phyloP scores from a whole-genome alignment of 2,329 filamentous ascomycete genomes.

The Aotearoamyces nothofagi region DNA sequence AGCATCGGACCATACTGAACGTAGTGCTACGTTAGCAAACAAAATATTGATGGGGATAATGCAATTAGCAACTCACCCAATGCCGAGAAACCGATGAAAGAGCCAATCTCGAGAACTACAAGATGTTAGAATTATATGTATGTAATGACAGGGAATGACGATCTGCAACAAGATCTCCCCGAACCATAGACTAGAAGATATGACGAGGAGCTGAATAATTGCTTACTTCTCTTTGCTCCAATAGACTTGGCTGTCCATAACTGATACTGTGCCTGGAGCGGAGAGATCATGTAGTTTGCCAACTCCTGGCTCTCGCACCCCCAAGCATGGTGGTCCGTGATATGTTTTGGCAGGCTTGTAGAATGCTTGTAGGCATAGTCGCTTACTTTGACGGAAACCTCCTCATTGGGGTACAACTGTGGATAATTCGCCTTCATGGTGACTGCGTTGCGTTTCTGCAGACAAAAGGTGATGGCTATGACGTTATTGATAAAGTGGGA shows the following conservation, averaged over 20 bases:
- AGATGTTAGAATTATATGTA: conserved; percentile 1
- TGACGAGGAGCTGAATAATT: neutral
- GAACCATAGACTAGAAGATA: neutral
- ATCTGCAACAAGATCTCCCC: neutral
- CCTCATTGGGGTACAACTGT: conserved; percentile 26
- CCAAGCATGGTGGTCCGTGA: conserved; percentile 26
- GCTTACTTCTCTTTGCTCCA: neutral
- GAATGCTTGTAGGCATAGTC: conserved; percentile 28
- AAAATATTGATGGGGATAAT: no score
- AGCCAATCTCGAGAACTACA: conserved; percentile 16
- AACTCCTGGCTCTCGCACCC: conserved; percentile 7
- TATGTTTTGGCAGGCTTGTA: conserved; percentile 24
- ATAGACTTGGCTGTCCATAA: neutral
- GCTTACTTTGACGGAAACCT: conserved; percentile 25
- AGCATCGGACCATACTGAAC: conserved; percentile 12
- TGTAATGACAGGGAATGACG: neutral
- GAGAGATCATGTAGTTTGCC: conserved; percentile 13
- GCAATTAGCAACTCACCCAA: no score
- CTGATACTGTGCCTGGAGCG: conserved; percentile 12
- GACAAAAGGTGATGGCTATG: no score
- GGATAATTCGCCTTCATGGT: conserved; percentile 17
- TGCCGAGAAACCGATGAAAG: conserved; percentile 15
- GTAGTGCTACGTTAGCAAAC: no score
- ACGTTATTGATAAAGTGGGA: no score
- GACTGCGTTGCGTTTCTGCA: no score